Percentiles rank a stretch among this genome's conserved stretches.
These are phyloP conservation scores for Brassica balearica DNA, from an alignment of 441 rosid genomes.

Conservation along the genomic window DNA sequence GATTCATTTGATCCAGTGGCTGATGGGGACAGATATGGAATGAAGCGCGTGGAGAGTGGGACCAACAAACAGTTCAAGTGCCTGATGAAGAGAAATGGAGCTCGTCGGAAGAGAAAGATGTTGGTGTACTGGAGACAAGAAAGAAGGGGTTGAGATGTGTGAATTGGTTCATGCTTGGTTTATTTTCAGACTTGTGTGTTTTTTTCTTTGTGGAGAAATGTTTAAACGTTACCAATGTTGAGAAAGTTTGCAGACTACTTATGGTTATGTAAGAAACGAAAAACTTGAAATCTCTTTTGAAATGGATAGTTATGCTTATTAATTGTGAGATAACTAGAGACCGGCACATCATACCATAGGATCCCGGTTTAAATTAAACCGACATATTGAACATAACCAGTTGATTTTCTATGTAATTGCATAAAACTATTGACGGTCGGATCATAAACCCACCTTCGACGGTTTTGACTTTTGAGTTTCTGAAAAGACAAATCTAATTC, in stretches of 20 bases:
- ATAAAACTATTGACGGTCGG: neutral
- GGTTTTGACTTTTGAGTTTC: too few relatives aligned
- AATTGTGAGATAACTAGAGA: neutral
- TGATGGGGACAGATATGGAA: too few relatives aligned
- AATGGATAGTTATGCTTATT: too few relatives aligned
- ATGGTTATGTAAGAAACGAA: neutral
- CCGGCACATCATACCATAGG: neutral
- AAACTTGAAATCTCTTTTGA: neutral
- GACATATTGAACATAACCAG: neutral
- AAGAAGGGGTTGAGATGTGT: neutral
- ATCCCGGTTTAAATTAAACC: neutral
- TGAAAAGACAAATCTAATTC: slow-evolving; percentile 16
- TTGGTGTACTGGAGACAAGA: neutral
- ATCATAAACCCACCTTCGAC: too few relatives aligned
- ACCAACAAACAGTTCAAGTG: neutral
- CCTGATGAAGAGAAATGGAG: neutral
- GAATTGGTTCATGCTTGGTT: too few relatives aligned
- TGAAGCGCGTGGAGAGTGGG: too few relatives aligned
- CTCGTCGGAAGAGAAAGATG: neutral
- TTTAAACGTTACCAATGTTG: neutral
- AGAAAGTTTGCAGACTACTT: neutral
- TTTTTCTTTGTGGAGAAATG: neutral
- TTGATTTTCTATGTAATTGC: neutral
- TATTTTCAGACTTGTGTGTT: neutral
- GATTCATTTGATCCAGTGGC: neutral